Conservation (phyloP, 495 filamentous ascomycete species). For the Aspergillus haitiensis region DNA sequence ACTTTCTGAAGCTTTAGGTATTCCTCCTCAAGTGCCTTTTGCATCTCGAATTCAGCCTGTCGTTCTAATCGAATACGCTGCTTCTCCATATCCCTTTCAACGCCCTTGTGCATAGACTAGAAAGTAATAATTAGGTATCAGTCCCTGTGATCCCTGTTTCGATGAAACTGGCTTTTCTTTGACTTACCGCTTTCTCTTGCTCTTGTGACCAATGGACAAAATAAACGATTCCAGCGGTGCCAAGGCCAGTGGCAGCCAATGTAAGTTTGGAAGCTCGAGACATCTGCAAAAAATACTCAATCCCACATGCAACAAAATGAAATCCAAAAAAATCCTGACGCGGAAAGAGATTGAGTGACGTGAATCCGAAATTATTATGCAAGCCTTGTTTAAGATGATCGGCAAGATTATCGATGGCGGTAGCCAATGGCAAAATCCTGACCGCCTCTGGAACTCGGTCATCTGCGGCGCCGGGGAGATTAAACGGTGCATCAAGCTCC, state of each 20-base stretch:
- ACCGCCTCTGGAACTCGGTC: slow-evolving; percentile 40
- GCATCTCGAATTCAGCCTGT: slow-evolving; percentile 91
- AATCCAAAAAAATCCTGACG: background rate
- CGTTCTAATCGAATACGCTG: slow-evolving; percentile 84
- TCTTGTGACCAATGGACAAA: slow-evolving; percentile 89
- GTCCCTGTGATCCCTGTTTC: slow-evolving; percentile 11
- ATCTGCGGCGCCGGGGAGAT: slow-evolving; percentile 38
- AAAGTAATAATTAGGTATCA: slow-evolving; percentile 1
- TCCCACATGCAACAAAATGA: slow-evolving; percentile 6
- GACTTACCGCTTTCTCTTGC: slow-evolving; percentile 76
- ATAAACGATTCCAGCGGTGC: slow-evolving; percentile 71
- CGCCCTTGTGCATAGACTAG: slow-evolving; percentile 83
- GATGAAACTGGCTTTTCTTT: slow-evolving; percentile 1
- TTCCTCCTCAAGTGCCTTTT: slow-evolving; percentile 79
- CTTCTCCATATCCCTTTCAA: slow-evolving; percentile 92
- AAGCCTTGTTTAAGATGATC: slow-evolving; percentile 29
- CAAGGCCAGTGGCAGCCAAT: slow-evolving; percentile 70
- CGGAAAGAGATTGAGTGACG: slow-evolving; percentile 1
- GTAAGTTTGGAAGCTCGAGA: slow-evolving; percentile 87
- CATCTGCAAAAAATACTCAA: slow-evolving; percentile 53
- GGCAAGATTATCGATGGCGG: slow-evolving; percentile 38
- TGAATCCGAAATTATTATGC: slow-evolving; percentile 2
- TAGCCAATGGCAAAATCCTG: slow-evolving; percentile 33
- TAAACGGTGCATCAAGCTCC: slow-evolving; percentile 36
- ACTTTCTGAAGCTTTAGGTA: slow-evolving; percentile 84